phyloP scores from a whole-genome alignment of 495 filamentous ascomycete species.

The Tetracladium setigerum region DNA sequence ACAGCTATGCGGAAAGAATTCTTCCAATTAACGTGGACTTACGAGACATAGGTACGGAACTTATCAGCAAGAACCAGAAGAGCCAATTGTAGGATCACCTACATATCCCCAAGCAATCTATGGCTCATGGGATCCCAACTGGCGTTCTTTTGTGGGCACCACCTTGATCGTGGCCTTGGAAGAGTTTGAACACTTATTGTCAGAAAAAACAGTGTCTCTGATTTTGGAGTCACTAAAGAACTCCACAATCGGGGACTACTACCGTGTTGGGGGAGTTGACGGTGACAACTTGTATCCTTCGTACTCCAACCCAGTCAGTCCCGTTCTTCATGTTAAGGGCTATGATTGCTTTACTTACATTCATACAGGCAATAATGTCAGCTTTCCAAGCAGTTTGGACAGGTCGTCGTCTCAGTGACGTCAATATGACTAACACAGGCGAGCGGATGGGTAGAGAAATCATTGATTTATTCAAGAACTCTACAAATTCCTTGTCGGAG shows the following conservation, averaged over 20 bases:
- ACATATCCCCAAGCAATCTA: constrained; percentile 28
- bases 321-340: neutral
- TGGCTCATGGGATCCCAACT: constrained; percentile 36
- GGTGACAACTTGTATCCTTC: constrained; percentile 35
- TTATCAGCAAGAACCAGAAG: constrained; percentile 31
- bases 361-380: constrained; percentile 28
- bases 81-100: constrained; percentile 29
- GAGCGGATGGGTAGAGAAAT: constrained; percentile 27
- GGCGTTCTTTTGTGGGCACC: constrained; percentile 34
- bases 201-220: constrained; percentile 19
- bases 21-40: neutral
- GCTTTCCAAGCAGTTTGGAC: constrained; percentile 30
- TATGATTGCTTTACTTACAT: neutral
- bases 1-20: neutral
- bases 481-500: constrained; percentile 32
- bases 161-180: constrained; percentile 31
- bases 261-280: constrained; percentile 36
- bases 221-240: constrained; percentile 30
- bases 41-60: constrained; percentile 25
- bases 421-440: constrained; percentile 30
- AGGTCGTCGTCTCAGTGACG: constrained; percentile 25
- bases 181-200: constrained; percentile 28
- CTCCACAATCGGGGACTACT: constrained; percentile 30
- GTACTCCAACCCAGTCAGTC: constrained; percentile 30
- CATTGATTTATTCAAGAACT: constrained; percentile 28